Conservation (phyloP, 2,329 filamentous ascomycete genomes). For the Periconia sp. region DNA sequence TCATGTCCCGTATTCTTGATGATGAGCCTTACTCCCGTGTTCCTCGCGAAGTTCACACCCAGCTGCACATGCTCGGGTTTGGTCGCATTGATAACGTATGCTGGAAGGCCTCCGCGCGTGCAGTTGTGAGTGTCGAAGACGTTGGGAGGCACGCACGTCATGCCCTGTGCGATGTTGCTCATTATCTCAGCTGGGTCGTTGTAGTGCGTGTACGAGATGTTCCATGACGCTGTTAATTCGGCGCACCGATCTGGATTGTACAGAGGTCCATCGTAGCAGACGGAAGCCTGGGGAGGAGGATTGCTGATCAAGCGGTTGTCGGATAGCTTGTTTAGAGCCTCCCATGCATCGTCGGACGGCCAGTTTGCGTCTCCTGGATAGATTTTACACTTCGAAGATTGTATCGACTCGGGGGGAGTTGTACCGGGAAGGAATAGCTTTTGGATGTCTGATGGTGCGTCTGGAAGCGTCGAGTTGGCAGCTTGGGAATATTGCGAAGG, state of each 20-base stretch:
- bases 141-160: slow-evolving; percentile 40
- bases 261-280: slow-evolving; percentile 33
- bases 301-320: slow-evolving; percentile 28
- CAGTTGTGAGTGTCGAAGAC: slow-evolving; percentile 39
- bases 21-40: slow-evolving; percentile 34
- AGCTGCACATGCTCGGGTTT: slow-evolving; percentile 38
- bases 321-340: slow-evolving; percentile 45
- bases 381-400: slow-evolving; percentile 48
- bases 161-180: slow-evolving; percentile 39
- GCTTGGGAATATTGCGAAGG: background rate
- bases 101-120: slow-evolving; percentile 38
- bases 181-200: slow-evolving; percentile 41
- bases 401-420: slow-evolving; percentile 11
- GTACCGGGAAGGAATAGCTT: slow-evolving; percentile 21
- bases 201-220: slow-evolving; percentile 35
- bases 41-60: slow-evolving; percentile 40
- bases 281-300: slow-evolving; percentile 32
- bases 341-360: slow-evolving; percentile 53
- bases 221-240: slow-evolving; percentile 33
- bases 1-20: slow-evolving; percentile 42
- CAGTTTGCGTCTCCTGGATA: slow-evolving; percentile 51
- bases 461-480: slow-evolving; percentile 23
- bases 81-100: slow-evolving; percentile 40
- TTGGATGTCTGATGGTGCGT: slow-evolving; percentile 18
- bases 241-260: slow-evolving; percentile 35